Conservation (phyloP, 805 yeast species). For the Yamadazyma laniorum region DNA sequence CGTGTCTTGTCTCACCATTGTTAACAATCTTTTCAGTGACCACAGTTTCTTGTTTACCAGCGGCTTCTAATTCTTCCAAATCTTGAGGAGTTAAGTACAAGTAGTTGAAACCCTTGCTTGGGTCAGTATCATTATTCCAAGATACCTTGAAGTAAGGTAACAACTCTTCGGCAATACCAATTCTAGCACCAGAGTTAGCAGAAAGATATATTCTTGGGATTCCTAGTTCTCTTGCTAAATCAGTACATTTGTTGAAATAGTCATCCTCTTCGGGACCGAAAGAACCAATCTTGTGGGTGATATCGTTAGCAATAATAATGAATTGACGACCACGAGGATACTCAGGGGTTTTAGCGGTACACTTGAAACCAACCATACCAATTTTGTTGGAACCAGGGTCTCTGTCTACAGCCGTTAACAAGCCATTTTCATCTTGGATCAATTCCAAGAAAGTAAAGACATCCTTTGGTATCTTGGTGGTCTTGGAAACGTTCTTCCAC, state of each 20-base stretch:
- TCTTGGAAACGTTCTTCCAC: conserved; percentile 71
- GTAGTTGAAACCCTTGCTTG: conserved; percentile 86
- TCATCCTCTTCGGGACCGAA: conserved; percentile 96
- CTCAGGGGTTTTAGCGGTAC: conserved; percentile 91
- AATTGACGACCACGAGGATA: conserved; percentile 95
- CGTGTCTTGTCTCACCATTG: conserved; percentile 77
- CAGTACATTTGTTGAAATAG: conserved; percentile 90
- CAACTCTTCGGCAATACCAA: conserved; percentile 96
- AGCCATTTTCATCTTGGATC: conserved; percentile 76
- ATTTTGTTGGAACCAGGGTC: conserved; percentile 95
- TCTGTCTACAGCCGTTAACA: conserved; percentile 82
- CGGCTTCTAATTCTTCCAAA: conserved; percentile 50
- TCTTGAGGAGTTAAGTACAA: conserved; percentile 77
- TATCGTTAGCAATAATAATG: conserved; percentile 92
- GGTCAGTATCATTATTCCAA: conserved; percentile 79
- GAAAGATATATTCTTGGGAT: conserved; percentile 94
- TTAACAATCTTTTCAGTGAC: conserved; percentile 79
- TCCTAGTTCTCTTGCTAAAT: conserved; percentile 84
- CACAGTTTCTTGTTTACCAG: conserved; percentile 61
- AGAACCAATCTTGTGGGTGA: conserved; percentile 97
- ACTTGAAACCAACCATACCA: conserved; percentile 97
- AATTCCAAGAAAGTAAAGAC: conserved; percentile 78
- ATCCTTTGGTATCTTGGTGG: conserved; percentile 65
- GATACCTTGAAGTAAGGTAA: conserved; percentile 86
- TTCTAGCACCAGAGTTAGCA: conserved; percentile 99